Conservation (phyloP, 1,139 yeast genomes). For the Pichia sp. region DNA sequence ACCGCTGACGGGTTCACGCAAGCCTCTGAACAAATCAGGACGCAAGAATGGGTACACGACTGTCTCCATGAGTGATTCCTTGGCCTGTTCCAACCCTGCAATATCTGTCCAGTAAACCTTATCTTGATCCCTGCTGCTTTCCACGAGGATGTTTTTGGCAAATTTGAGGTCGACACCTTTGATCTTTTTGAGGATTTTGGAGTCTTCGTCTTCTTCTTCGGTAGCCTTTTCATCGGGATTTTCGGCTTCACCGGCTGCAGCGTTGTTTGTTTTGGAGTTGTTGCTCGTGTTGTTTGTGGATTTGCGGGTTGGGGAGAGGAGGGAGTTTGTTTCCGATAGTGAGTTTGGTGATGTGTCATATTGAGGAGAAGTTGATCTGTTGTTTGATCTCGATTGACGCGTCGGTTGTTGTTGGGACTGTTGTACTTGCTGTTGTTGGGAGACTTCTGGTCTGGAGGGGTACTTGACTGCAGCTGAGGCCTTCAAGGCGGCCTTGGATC, state of each 20-base stretch:
- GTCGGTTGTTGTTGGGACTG: neutral
- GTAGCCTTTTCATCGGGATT: slow-evolving; percentile 26
- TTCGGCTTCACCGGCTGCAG: no score
- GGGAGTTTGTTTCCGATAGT: neutral
- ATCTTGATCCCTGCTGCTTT: slow-evolving; percentile 92
- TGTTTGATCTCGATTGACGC: neutral
- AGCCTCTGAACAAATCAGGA: slow-evolving; percentile 89
- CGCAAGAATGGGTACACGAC: slow-evolving; percentile 95
- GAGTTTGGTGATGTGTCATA: neutral
- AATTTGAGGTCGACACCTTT: slow-evolving; percentile 46
- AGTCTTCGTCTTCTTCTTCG: slow-evolving; percentile 51
- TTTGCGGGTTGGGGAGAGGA: slow-evolving; percentile 3
- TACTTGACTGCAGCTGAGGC: slow-evolving; percentile 33
- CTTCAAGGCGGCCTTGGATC: slow-evolving; percentile 32
- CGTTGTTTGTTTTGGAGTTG: no score
- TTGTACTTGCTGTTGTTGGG: no score
- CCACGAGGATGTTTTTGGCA: slow-evolving; percentile 75
- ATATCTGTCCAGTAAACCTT: slow-evolving; percentile 97
- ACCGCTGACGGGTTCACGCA: slow-evolving; percentile 95
- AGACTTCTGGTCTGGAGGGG: slow-evolving; percentile 24
- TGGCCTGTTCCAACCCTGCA: slow-evolving; percentile 91
- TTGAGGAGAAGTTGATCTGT: slow-evolving; percentile 6
- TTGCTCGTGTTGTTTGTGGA: neutral
- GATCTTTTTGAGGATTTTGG: slow-evolving; percentile 45
- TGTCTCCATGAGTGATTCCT: slow-evolving; percentile 87